A percentile compares a stretch with the other conserved stretches of the same genome.
Evolutionary conservation across 2,329 filamentous ascomycete species (phyloP).

Genomic region (Neofusicoccum kwambonambiense): DNA sequence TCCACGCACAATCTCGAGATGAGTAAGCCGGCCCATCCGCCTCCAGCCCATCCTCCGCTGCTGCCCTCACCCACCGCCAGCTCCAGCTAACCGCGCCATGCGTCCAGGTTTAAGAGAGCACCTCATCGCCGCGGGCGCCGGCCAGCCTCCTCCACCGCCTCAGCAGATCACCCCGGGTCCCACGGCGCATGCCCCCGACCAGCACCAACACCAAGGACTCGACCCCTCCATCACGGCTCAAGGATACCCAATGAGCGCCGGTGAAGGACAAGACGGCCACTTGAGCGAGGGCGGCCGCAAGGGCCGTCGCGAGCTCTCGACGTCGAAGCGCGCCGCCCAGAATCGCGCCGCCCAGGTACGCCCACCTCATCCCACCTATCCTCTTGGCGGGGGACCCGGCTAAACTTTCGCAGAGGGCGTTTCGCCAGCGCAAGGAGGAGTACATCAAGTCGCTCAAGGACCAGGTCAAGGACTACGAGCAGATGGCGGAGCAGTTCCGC

Average conservation of each 20-base stretch:
- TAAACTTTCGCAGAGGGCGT: constrained; percentile 68
- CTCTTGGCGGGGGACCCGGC: neutral
- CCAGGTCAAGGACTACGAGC: constrained; percentile 77
- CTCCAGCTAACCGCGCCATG: neutral
- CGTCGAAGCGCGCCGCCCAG: constrained; percentile 93
- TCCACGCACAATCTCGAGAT: constrained; percentile 18
- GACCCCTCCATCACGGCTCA: constrained; percentile 57
- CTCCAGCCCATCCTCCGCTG: constrained; percentile 12
- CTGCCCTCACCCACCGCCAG: neutral
- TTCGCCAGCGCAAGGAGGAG: constrained; percentile 94
- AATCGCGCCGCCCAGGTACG: constrained; percentile 94
- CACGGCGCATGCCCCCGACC: constrained; percentile 36
- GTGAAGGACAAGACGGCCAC: constrained; percentile 46
- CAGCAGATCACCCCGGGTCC: constrained; percentile 34
- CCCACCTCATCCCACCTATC: constrained; percentile 10
- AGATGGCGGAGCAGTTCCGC: constrained; percentile 76
- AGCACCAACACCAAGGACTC: constrained; percentile 54
- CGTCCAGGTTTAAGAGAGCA: constrained; percentile 60
- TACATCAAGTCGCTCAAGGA: constrained; percentile 98
- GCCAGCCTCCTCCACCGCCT: constrained; percentile 37
- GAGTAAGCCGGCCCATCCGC: constrained; percentile 17
- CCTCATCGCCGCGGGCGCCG: constrained; percentile 55
- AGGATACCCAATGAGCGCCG: constrained; percentile 49
- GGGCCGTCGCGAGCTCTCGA: constrained; percentile 86
- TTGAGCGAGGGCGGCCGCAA: constrained; percentile 57